Evolutionary conservation across 495 filamentous ascomycete species (phyloP).

Genomic region (Aspergillus biplanus): DNA sequence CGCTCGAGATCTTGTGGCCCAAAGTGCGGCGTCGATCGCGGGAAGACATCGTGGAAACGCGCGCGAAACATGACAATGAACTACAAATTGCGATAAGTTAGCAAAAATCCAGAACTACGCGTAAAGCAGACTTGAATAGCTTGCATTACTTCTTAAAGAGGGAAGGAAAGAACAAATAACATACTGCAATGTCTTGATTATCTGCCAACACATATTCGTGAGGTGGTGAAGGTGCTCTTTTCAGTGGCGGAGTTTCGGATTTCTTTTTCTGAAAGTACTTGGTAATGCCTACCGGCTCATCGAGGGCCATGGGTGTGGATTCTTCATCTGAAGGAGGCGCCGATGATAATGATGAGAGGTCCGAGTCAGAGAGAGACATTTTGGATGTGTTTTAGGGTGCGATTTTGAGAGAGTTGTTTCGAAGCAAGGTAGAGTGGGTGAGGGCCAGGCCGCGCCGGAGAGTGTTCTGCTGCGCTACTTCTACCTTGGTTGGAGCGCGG

Average conservation of each 20-base stretch:
- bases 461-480: conserved; percentile 29
- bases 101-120: conserved; percentile 41
- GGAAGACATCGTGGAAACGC: conserved; percentile 87
- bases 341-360: conserved; percentile 62
- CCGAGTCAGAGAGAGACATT: conserved; percentile 59
- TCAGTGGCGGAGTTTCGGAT: conserved; percentile 66
- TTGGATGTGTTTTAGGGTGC: conserved; percentile 31
- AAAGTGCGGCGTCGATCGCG: conserved; percentile 81
- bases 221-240: conserved; percentile 79
- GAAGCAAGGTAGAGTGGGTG: conserved; percentile 34
- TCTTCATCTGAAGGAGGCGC: conserved; percentile 62
- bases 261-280: conserved; percentile 53
- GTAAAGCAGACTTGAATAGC: conserved; percentile 29
- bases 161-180: conserved; percentile 36
- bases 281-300: conserved; percentile 48
- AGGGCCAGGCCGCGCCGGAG: conserved; percentile 30
- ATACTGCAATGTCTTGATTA: conserved; percentile 84
- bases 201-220: conserved; percentile 89
- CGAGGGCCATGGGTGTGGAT: conserved; percentile 41
- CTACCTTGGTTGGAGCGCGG: conserved; percentile 31
- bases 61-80: conserved; percentile 98
- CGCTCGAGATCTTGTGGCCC: conserved; percentile 94
- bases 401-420: conserved; percentile 31
- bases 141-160: conserved; percentile 13
- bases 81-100: conserved; percentile 56